These are phyloP conservation scores for Cornus controversa DNA, from an alignment of 148 eudicot species.

Conservation along the genomic window DNA sequence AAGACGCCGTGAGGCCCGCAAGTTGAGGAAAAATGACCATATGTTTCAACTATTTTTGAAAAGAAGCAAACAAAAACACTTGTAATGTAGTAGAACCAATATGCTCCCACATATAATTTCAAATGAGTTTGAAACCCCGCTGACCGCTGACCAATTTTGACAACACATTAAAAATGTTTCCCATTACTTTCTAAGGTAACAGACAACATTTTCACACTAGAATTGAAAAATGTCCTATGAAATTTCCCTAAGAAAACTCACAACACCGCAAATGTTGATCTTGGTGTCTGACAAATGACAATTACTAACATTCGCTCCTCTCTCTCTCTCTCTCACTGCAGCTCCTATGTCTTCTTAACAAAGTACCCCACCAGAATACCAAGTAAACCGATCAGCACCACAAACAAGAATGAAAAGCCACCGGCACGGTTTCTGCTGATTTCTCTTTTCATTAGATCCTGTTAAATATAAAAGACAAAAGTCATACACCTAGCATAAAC, in stretches of 20 bases:
- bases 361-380: constrained; percentile 61
- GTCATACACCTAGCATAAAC: not conserved
- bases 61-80: not conserved
- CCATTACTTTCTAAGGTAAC: no score
- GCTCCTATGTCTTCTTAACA: constrained; percentile 20
- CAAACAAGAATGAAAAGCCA: constrained; percentile 41
- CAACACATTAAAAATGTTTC: not conserved
- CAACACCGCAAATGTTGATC: not conserved
- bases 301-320: not conserved
- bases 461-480: not conserved
- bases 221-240: not conserved
- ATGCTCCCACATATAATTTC: not conserved
- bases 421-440: constrained; percentile 17
- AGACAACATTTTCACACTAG: not conserved
- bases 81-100: not conserved
- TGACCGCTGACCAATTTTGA: not conserved
- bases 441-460: constrained; percentile 24
- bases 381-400: constrained; percentile 55
- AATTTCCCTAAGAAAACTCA: not conserved
- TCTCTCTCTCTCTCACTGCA: no score
- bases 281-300: constrained; percentile 8
- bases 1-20: no score
- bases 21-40: not conserved
- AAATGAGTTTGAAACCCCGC: not conserved
- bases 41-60: not conserved